Base-by-base conservation (phyloP, 2,329 filamentous ascomycete species). In the Chaetomiaceae sp. region DNA sequence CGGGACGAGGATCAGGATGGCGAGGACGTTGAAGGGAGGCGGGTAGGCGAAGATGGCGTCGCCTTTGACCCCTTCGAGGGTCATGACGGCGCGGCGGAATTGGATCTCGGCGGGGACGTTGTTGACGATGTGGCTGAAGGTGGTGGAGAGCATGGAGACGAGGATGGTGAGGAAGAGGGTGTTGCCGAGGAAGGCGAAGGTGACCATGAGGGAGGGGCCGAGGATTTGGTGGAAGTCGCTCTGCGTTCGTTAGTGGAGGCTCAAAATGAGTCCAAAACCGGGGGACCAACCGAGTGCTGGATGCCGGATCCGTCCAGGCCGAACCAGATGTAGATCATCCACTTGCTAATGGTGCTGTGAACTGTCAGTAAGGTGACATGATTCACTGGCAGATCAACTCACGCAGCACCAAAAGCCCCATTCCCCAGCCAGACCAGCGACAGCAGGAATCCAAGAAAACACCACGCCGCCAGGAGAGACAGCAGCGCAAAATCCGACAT, bases 241-340 rank as follows among this genome's bases (percentile, higher is more conserved):
- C 63, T 87, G 17, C 7, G 57, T 34, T 8, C 33, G 52, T 62
- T 43, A 59, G 55, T 45, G n/a, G n/a, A n/a, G n/a, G n/a, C n/a
- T n/a, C n/a, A n/a, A n/a, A n/a, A n/a, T n/a, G n/a, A n/a, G n/a
- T n/a, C n/a, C n/a, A n/a, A n/a, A n/a, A 7, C 11, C 11, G 4
- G 6, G 22, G 27, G 29, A 31, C 55, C 48, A 27, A 68, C 76
- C 53, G 81, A 81, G 59, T 75, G 69, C 44, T 82, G 75, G 38
- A 85, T 83, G 7, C 82, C 82, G 3, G 78, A 83, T 6, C 81
- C 89, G 62, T 94, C 89, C 1, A 95, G 80, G 2, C 89, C 89
- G 65, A 95, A 94, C 89, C 89, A 95, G 59, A 95, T 91, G 80
- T 88, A 94, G 1, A 94, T 80, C 88, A 95, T 92, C 89, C 89